Base-by-base conservation (phyloP, 2,329 filamentous ascomycete species). In the Sporothrix phasma region DNA sequence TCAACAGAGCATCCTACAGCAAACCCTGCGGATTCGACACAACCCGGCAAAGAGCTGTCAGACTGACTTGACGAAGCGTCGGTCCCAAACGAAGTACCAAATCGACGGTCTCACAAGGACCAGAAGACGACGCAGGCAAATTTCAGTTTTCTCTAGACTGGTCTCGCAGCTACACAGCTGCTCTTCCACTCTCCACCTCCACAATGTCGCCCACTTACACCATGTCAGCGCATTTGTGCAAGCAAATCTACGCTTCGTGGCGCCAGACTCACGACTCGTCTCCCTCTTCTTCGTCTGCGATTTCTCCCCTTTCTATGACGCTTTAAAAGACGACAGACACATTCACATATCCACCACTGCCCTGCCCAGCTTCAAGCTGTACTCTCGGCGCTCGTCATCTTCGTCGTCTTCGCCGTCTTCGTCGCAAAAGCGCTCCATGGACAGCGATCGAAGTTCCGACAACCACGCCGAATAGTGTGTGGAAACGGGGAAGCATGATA, bases 221-320 rank as follows among this genome's bases (percentile, higher is more conserved):
- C 68, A 84, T 85, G 78, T 83, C 82, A 17, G 81, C 82, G 69
- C 82, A 85, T 69, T 75, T 85, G 73, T 82, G 81, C 80, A 83
- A 82, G 73, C 77, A 84, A 70, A 81, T 85, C 74, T 81, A 79
- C 76, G 76, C 80, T 61, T 84, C 82, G n/a, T 84, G 82, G 80
- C 78, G 78, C 67, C 79, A 83, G 70, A 74, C 77, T 53, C 77
- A 77, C 68, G 77, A 79, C 67, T 72, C 74, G 11, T 17, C n/a
- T 6, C 26, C 37, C 24, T 22, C 37, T 15, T 19, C 54, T 2
- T 43, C 43, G 3, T 46, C 43, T 8, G n/a, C n/a, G n/a, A n/a
- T n/a, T 34, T 13, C 5, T 37, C 34, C 34, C 7, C 49, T 5
- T 43, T 37, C 34, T 45, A 31, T 22, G n/a, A 10, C 15, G 17